phyloP scores from a whole-genome alignment of 2,329 filamentous ascomycete species.

The Colletotrichum sp. region DNA sequence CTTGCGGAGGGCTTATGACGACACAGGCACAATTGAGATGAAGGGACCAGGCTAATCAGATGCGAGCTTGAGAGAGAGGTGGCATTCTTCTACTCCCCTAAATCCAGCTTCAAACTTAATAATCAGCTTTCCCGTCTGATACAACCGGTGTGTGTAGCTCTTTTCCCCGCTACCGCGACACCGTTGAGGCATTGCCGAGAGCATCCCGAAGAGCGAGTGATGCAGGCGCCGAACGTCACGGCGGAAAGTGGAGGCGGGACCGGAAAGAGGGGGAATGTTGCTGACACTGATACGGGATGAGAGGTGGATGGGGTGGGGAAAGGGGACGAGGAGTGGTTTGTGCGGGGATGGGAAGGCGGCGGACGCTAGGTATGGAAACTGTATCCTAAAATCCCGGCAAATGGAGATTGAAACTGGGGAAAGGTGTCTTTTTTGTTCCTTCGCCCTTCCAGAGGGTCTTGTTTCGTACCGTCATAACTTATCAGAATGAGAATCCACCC shows the following conservation, averaged over 20 bases:
- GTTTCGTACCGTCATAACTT: neutral
- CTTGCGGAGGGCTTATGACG: neutral
- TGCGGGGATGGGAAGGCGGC: neutral
- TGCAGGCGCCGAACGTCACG: neutral
- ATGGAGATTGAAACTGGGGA: neutral
- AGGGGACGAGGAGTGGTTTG: neutral
- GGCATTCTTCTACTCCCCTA: neutral
- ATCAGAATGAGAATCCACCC: no score
- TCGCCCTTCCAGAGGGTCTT: neutral
- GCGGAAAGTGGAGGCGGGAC: conserved; percentile 20
- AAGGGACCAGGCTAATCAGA: neutral
- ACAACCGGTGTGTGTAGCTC: neutral
- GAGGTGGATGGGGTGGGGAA: conserved; percentile 9
- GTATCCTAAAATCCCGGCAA: neutral
- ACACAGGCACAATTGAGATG: neutral
- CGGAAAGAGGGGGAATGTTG: neutral
- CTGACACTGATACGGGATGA: neutral
- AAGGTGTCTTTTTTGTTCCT: neutral
- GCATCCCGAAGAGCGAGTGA: neutral
- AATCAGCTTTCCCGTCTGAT: neutral
- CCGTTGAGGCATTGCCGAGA: conserved; percentile 1
- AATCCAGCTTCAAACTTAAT: neutral
- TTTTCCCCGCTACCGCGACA: neutral
- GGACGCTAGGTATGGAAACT: neutral
- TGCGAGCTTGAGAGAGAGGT: neutral